Conservation (phyloP, 2,329 filamentous ascomycete species). For the Pestalotiopsis sp. region DNA sequence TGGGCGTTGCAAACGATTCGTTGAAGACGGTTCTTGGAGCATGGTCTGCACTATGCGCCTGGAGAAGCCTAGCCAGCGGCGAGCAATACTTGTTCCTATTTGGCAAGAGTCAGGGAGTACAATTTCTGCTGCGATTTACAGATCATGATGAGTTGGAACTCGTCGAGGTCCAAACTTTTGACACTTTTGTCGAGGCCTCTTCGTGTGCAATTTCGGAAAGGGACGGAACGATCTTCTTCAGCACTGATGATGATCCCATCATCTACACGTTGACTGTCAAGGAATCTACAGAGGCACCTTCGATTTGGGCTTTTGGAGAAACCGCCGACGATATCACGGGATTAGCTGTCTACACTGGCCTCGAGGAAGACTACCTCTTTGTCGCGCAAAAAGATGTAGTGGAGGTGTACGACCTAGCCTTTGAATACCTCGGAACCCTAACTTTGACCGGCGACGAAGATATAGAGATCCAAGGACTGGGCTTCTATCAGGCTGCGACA, state of each 20-base stretch:
- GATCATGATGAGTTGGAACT: conserved; percentile 32
- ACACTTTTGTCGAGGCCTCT: conserved; percentile 41
- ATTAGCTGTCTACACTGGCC: conserved; percentile 41
- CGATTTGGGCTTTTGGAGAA: conserved; percentile 38
- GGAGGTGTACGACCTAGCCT: conserved; percentile 39
- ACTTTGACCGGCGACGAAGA: conserved; percentile 40
- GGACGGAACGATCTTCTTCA: conserved; percentile 41
- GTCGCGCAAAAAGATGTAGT: conserved; percentile 40
- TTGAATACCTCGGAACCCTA: conserved; percentile 38
- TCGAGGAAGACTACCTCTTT: conserved; percentile 40
- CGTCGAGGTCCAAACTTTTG: conserved; percentile 47
- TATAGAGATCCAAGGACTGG: conserved; percentile 44
- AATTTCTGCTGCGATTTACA: conserved; percentile 38
- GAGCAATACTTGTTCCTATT: conserved; percentile 49
- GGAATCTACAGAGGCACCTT: conserved; percentile 39
- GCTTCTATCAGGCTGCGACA: conserved; percentile 40
- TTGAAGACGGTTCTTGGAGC: conserved; percentile 42
- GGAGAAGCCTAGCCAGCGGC: conserved; percentile 40
- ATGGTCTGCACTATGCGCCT: conserved; percentile 49
- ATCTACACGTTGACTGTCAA: conserved; percentile 41
- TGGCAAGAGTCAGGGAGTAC: conserved; percentile 41
- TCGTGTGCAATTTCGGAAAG: conserved; percentile 43
- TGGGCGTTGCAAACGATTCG: conserved; percentile 15
- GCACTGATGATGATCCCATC: conserved; percentile 37
- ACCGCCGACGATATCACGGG: conserved; percentile 41